phyloP scores from a whole-genome alignment of 148 eudicot species.

The Talinum fruticosum region DNA sequence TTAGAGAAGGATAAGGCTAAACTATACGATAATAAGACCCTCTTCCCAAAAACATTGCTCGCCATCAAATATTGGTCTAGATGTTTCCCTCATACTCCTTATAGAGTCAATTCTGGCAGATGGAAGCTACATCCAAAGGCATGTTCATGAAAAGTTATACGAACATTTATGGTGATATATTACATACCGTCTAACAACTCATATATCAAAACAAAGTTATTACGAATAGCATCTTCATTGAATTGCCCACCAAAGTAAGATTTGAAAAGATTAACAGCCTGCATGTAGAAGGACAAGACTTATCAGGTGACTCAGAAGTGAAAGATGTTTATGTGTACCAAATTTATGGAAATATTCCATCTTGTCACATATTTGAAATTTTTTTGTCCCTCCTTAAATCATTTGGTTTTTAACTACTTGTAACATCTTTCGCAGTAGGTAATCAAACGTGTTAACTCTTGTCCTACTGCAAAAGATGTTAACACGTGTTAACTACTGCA shows the following conservation, averaged over 20 bases:
- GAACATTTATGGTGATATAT: neutral
- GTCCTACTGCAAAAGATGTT: no score
- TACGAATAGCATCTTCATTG: constrained; percentile 96
- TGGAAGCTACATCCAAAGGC: neutral
- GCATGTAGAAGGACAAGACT: constrained; percentile 29
- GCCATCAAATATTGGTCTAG: neutral
- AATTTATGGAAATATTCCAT: neutral
- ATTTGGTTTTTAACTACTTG: neutral
- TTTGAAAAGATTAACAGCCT: constrained; percentile 95
- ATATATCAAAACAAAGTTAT: constrained; percentile 93
- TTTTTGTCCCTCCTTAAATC: neutral
- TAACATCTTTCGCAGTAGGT: neutral
- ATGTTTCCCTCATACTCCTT: neutral
- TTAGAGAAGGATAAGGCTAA: neutral
- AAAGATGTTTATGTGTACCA: neutral
- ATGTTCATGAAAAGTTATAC: neutral
- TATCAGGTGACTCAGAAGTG: constrained; percentile 13
- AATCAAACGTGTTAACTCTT: neutral
- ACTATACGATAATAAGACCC: neutral
- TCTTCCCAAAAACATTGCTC: neutral
- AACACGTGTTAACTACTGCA: no score
- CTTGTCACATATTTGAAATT: neutral
- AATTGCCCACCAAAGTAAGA: constrained; percentile 97
- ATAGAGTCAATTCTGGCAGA: neutral
- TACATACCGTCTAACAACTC: constrained; percentile 93